Conservation (phyloP, 768 basidiomycete genomes). For the Trametes cinnabarina region DNA sequence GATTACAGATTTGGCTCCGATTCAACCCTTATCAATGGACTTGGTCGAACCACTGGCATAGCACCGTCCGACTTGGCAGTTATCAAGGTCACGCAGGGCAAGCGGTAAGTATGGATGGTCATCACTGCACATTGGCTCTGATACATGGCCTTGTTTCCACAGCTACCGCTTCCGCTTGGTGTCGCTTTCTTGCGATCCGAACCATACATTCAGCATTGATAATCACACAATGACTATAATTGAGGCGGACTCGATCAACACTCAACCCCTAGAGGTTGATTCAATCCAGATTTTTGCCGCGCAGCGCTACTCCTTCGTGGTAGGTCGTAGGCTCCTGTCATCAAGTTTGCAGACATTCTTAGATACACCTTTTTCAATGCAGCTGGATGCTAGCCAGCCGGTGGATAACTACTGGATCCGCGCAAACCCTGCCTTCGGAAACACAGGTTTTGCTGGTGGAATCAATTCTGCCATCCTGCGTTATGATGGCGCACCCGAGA, state of each 20-base stretch:
- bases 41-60: conserved; percentile 38
- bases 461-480: conserved; percentile 52
- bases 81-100: conserved; percentile 21
- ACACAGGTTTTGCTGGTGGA: conserved; percentile 31
- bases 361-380: neutral
- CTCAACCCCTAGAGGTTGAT: conserved; percentile 40
- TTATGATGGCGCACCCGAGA: conserved; percentile 42
- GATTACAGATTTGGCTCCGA: conserved; percentile 26
- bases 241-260: conserved; percentile 48
- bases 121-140: neutral
- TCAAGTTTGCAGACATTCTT: neutral
- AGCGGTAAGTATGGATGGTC: conserved; percentile 26
- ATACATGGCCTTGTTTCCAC: conserved; percentile 22
- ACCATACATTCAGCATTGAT: conserved; percentile 45
- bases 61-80: conserved; percentile 34
- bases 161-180: conserved; percentile 25
- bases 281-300: conserved; percentile 45
- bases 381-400: conserved; percentile 38
- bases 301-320: conserved; percentile 52
- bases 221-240: conserved; percentile 47
- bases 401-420: conserved; percentile 59
- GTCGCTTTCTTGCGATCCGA: conserved; percentile 30
- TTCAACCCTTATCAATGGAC: conserved; percentile 46
- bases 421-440: conserved; percentile 35
- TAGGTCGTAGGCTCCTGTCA: neutral